Evolutionary conservation across 2,329 filamentous ascomycete species (phyloP), one percentile per base, ranked within the genome.

Genomic region (Botrytis elliptica): DNA sequence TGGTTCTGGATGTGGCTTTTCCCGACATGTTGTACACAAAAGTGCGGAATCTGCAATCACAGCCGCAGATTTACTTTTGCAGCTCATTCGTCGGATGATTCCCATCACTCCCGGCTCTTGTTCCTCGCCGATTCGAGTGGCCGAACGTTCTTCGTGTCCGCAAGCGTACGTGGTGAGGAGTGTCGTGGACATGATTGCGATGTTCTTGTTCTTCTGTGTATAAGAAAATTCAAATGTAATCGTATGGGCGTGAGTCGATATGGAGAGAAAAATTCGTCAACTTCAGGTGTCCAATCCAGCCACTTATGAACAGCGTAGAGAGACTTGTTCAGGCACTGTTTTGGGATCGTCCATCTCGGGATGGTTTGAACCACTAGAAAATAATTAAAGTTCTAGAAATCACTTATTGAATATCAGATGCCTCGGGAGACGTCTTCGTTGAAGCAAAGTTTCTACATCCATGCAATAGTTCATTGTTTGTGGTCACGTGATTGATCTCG

Each of bases 281-380:
- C 3, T 16, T 16, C 18, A 0, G 65, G 38, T 10, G 10, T 42
- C 1, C 4, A n/a, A 9, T 25, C 12, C 5, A 14, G 9, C 14
- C 16, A 29, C n/a, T 55, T 57, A 55, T 68, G 2, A 16, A 33
- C 2, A 25, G 38, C 16, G 9, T 4, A 9, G 25, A 57, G 20
- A 55, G 22, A 33, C 10, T 68, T 68, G 38, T 68, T 57, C 49
- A 40, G 36, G 29, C 22, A 3, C n/a, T 68, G 66, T 68, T 68
- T 18, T 57, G 1, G 8, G 6, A 33, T 42, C 0, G 10, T 42
- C 1, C 9, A 25, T 22, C 0, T n/a, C 36, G 1, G 25, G 16
- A 3, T 8, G 5, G 22, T 33, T 16, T 20, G 6, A 36, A 7
- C 20, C 1, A 25, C 20, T 46, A 33, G 10, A 1, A 16, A 1